Evolutionary conservation across 1,139 yeast species (phyloP).

Genomic region (Suhomyces coccinellae): DNA sequence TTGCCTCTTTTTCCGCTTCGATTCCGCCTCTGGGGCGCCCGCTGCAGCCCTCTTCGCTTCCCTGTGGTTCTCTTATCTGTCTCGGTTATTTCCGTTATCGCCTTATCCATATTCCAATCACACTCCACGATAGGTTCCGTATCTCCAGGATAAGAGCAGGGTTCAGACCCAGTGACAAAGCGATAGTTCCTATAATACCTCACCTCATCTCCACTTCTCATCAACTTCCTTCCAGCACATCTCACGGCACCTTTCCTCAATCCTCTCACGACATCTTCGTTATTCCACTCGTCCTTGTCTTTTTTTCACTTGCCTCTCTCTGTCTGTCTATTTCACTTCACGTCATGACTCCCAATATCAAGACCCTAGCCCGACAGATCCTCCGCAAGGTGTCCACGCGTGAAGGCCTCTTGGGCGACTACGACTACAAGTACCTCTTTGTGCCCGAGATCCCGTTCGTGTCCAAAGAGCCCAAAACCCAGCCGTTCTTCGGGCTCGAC

Average conservation of each 20-base stretch:
- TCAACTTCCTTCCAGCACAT: no score
- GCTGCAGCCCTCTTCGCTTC: no score
- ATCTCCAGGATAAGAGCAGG: neutral
- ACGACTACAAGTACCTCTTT: slow-evolving; percentile 75
- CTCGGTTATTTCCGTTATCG: neutral
- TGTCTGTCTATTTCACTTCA: no score
- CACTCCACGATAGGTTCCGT: neutral
- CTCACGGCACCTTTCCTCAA: no score
- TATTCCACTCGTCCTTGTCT: no score
- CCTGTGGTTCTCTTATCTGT: neutral
- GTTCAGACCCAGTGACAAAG: no score
- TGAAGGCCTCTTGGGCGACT: slow-evolving; percentile 80
- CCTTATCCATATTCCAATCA: neutral
- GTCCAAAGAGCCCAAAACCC: slow-evolving; percentile 48
- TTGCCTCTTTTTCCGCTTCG: no score
- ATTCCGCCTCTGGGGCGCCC: no score
- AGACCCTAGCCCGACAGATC: slow-evolving; percentile 24
- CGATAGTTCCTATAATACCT: no score
- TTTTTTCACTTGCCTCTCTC: neutral
- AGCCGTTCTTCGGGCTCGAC: slow-evolving; percentile 80
- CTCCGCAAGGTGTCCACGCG: slow-evolving; percentile 58
- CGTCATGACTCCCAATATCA: slow-evolving; percentile 13
- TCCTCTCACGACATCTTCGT: no score
- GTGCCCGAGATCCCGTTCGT: slow-evolving; percentile 74
- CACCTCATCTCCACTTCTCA: neutral